Evolutionary conservation across 495 filamentous ascomycete genomes (phyloP).

Genomic region (Penicillium manginii): DNA sequence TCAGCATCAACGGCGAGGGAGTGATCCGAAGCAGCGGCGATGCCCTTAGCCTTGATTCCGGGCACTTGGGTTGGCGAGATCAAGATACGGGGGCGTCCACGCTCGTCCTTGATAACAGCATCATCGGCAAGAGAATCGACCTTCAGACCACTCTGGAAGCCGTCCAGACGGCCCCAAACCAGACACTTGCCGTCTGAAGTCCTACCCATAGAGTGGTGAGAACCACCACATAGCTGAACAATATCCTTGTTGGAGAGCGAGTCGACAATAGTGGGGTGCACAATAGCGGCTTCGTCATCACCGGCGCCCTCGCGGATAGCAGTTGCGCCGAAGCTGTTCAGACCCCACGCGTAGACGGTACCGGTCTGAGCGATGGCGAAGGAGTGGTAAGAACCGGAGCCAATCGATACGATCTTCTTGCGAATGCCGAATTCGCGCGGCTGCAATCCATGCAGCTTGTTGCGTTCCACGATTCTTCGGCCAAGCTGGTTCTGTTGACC

Average conservation of each 20-base stretch:
- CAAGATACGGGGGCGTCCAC: slow-evolving; percentile 57
- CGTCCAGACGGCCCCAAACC: slow-evolving; percentile 65
- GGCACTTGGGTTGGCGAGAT: slow-evolving; percentile 56
- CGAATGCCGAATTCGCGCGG: slow-evolving; percentile 73
- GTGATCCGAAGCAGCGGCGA: slow-evolving; percentile 60
- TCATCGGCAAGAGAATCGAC: slow-evolving; percentile 52
- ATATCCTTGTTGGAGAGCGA: slow-evolving; percentile 55
- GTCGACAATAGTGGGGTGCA: slow-evolving; percentile 61
- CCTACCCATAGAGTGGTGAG: slow-evolving; percentile 61
- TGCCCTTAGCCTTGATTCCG: slow-evolving; percentile 43
- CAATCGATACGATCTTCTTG: slow-evolving; percentile 57
- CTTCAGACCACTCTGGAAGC: slow-evolving; percentile 60
- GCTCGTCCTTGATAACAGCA: slow-evolving; percentile 52
- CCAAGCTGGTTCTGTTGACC: slow-evolving; percentile 69
- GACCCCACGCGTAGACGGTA: slow-evolving; percentile 80
- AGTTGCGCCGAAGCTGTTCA: slow-evolving; percentile 85
- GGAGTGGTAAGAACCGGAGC: slow-evolving; percentile 59
- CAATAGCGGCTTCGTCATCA: slow-evolving; percentile 60
- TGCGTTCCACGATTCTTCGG: slow-evolving; percentile 61
- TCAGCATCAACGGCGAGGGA: slow-evolving; percentile 58
- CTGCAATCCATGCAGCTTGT: slow-evolving; percentile 58
- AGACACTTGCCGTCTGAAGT: slow-evolving; percentile 57
- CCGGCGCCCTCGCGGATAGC: slow-evolving; percentile 73
- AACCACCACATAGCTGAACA: slow-evolving; percentile 54
- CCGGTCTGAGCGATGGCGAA: slow-evolving; percentile 75